phyloP scores from a whole-genome alignment of 805 yeast species.

The Teunomyces tritomae region DNA sequence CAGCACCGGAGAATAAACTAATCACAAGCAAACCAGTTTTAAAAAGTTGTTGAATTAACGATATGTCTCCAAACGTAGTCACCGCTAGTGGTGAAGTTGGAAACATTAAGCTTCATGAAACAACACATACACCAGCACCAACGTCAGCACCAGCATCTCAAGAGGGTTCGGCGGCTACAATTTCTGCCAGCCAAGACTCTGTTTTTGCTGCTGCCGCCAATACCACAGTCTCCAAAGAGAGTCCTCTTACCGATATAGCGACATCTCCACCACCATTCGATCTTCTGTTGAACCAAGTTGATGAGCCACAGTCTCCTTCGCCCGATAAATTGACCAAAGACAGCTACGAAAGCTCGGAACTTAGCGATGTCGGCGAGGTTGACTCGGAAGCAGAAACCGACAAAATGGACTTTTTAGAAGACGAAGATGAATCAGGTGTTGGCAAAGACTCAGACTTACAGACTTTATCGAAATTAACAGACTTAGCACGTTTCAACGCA shows the following conservation, averaged over 20 bases:
- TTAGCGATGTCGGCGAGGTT: conserved; percentile 55
- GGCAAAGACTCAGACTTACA: conserved; percentile 34
- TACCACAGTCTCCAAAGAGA: conserved; percentile 25
- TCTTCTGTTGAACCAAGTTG: conserved; percentile 13
- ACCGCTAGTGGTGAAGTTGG: not conserved
- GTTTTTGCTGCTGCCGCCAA: conserved; percentile 4
- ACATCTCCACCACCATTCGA: conserved; percentile 41
- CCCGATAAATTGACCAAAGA: conserved; percentile 12
- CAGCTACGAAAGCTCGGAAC: conserved; percentile 40
- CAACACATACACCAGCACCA: not conserved
- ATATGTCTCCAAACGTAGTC: conserved; percentile 2
- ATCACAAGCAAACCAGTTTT: not conserved
- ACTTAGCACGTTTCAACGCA: conserved; percentile 38
- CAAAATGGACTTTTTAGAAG: conserved; percentile 60
- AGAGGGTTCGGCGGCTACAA: not conserved
- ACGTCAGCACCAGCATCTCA: not conserved
- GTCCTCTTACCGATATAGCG: conserved; percentile 41
- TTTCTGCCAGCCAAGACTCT: not conserved
- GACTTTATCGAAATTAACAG: conserved; percentile 41
- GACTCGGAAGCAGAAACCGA: conserved; percentile 92
- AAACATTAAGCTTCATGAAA: not conserved
- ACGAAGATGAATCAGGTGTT: conserved; percentile 21
- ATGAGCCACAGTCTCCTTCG: not conserved
- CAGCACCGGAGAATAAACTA: not conserved
- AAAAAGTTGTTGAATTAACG: not conserved